Percentiles rank a stretch among this genome's conserved stretches.
Conservation (phyloP, 23 red algal genomes). For the Chondrus crispus region DNA sequence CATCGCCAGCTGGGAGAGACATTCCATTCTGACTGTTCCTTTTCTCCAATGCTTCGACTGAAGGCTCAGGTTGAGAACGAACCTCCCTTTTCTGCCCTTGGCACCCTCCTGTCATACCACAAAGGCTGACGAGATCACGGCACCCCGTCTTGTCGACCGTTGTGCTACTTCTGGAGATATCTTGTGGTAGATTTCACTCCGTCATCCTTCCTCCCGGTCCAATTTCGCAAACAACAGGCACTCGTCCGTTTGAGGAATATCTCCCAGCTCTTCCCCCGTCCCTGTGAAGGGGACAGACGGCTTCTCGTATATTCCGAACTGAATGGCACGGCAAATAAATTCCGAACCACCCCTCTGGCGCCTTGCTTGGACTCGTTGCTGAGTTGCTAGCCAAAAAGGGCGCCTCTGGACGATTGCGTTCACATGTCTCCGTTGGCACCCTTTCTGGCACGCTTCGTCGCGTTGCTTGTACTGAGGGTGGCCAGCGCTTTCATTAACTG, state of each 20-base stretch:
- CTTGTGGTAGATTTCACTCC: not conserved
- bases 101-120: not conserved
- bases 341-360: not conserved
- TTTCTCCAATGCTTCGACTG: not conserved
- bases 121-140: not conserved
- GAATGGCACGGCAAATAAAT: not conserved
- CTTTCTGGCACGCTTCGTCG: not conserved
- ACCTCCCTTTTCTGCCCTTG: not conserved
- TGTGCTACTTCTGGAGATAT: not conserved
- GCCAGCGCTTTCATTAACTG: too few relatives aligned
- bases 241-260: not conserved
- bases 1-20: not conserved
- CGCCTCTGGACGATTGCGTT: not conserved
- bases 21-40: not conserved
- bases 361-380: not conserved
- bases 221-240: not conserved
- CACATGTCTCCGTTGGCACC: not conserved
- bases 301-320: not conserved
- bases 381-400: not conserved
- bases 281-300: not conserved
- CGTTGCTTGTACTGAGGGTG: too few relatives aligned
- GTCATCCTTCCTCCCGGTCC: not conserved
- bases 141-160: not conserved
- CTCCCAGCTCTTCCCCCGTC: not conserved
- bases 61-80: not conserved